Percentiles rank a stretch among this genome's conserved stretches.
phyloP scores from a whole-genome alignment of 495 filamentous ascomycete genomes.

The Bathelium albidoporum region DNA sequence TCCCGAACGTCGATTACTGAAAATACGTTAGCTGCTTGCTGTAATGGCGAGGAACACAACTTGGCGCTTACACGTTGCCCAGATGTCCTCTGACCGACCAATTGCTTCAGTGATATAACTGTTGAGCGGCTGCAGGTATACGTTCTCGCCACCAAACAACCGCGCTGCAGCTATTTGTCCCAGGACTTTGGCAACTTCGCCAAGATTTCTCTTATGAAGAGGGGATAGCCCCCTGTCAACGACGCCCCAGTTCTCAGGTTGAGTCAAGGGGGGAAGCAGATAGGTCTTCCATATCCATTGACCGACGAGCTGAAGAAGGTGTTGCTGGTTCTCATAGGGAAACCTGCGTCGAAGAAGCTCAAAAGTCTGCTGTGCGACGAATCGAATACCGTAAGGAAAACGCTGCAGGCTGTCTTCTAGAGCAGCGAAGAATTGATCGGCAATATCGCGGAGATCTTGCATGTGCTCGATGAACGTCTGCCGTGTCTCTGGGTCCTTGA shows the following conservation, averaged over 20 bases:
- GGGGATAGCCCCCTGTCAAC: slow-evolving; percentile 78
- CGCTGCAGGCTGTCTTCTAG: slow-evolving; percentile 73
- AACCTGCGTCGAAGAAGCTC: slow-evolving; percentile 66
- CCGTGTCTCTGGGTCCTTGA: slow-evolving; percentile 84
- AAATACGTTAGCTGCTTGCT: slow-evolving; percentile 1
- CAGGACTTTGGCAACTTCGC: slow-evolving; percentile 83
- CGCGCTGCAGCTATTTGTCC: slow-evolving; percentile 75
- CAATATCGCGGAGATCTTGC: slow-evolving; percentile 84
- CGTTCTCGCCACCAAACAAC: slow-evolving; percentile 84
- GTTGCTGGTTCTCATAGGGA: slow-evolving; percentile 63
- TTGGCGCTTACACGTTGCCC: slow-evolving; percentile 44
- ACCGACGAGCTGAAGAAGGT: slow-evolving; percentile 71
- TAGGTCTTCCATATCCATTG: slow-evolving; percentile 93
- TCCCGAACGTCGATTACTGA: slow-evolving; percentile 67
- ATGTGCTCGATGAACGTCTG: slow-evolving; percentile 86
- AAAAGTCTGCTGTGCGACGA: slow-evolving; percentile 78
- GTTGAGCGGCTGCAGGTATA: slow-evolving; percentile 92
- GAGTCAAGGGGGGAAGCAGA: slow-evolving; percentile 73
- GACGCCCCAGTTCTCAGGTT: slow-evolving; percentile 83
- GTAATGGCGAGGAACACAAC: slow-evolving; percentile 6
- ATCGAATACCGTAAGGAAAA: slow-evolving; percentile 90
- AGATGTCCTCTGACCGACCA: slow-evolving; percentile 66
- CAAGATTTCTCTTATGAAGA: slow-evolving; percentile 84
- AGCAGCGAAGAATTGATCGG: slow-evolving; percentile 71
- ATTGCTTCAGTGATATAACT: slow-evolving; percentile 79